Base-by-base conservation (phyloP, 306 rosid genomes). In the Rosa persica region DNA sequence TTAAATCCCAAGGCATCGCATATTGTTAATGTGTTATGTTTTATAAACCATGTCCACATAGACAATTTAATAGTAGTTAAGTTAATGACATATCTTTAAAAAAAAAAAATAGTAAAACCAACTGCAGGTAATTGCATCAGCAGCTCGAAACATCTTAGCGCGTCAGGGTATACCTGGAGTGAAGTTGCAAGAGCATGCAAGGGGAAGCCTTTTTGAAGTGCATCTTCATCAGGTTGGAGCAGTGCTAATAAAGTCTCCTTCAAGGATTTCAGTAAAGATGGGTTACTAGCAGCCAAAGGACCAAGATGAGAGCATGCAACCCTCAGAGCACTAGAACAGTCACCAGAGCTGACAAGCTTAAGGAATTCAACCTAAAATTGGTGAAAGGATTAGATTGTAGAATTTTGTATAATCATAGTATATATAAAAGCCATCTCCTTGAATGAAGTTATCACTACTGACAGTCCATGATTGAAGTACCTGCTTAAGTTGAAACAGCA, bases 401-500 rank as follows among this genome's bases (percentile, higher is more conserved):
- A 6, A 52, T 39, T 71, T 8, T 17, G 69, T n/a, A 70, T 30
- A 34, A 64, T 12, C 12, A 36, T 65, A 61, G 42, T 0, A 60
- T 70, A 30, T 46, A 22, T 5, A 13, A 55, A 54, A 55, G 12
- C 5, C 13, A 38, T 46, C 61, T 55, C 66, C 36, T 25, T 55
- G 11, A 68, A 51, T 52, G 22, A 25, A 27, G 6, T 30, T 8
- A 52, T 47, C 78, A 60, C 71, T 47, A 76, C 11, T 51, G 81
- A 54, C 44, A 52, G 51, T 64, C 75, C 76, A 80, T 30, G 74
- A 79, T 39, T 75, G 49, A 85, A 76, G 81, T 67, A 90, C 97
- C 93, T 96, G 99, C 89, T 93, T 93, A 71, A 96, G 96, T 85
- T 96, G 96, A 87, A 96, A 96, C 71, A 96, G 89, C 74, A 96